These are phyloP conservation scores for Chlamydomonas sp. DNA, from an alignment of 139 green algal genomes.

Conservation along the genomic window DNA sequence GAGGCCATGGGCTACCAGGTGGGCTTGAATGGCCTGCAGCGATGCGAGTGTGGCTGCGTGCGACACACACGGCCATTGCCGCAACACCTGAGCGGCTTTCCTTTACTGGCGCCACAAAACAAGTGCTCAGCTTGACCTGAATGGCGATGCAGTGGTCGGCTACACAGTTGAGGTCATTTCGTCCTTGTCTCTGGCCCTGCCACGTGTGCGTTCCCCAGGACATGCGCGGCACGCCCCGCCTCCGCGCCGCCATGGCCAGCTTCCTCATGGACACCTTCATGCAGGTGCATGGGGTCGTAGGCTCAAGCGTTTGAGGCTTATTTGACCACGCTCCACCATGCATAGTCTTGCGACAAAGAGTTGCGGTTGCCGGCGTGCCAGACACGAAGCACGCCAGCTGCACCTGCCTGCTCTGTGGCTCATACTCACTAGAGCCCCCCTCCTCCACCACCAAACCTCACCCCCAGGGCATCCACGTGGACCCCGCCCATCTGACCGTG, in stretches of 20 bases:
- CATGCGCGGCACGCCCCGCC: constrained; percentile 49
- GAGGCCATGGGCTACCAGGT: constrained; percentile 20
- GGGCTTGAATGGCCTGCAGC: background rate
- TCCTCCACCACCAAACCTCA: background rate
- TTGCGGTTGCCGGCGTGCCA: background rate
- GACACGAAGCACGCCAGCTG: background rate
- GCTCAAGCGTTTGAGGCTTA: no score
- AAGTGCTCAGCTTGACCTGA: constrained; percentile 8
- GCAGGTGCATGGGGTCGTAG: constrained; percentile 20
- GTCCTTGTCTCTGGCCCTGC: no score
- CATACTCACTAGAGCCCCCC: no score
- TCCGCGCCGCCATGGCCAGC: constrained; percentile 47
- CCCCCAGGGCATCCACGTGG: constrained; percentile 54
- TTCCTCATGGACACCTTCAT: constrained; percentile 64
- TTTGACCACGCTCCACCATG: no score
- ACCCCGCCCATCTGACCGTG: constrained; percentile 56
- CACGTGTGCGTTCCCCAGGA: constrained; percentile 3
- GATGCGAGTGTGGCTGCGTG: background rate
- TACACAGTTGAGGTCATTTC: no score
- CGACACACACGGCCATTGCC: background rate
- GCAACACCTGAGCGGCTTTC: background rate
- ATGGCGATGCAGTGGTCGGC: background rate
- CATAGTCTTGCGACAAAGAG: background rate
- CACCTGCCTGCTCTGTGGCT: background rate
- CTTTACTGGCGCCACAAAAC: background rate